phyloP scores from a whole-genome alignment of 2,329 filamentous ascomycete genomes.

The Botrytis cinerea region DNA sequence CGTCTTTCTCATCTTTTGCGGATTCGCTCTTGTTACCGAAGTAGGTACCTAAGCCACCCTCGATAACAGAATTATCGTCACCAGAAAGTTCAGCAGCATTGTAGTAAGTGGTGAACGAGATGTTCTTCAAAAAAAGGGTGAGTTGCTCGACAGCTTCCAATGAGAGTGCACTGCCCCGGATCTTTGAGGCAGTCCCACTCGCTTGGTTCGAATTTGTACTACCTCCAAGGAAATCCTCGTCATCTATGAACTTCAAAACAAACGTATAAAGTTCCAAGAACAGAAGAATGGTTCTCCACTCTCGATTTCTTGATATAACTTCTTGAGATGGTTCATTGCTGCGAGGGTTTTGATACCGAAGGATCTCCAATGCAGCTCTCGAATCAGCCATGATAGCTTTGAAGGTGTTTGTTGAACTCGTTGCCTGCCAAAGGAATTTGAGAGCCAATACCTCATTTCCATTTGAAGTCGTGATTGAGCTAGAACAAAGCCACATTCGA shows the following conservation, averaged over 20 bases:
- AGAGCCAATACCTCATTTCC: slow-evolving; percentile 61
- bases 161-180: slow-evolving; percentile 66
- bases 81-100: slow-evolving; percentile 67
- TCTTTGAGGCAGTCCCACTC: slow-evolving; percentile 49
- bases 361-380: slow-evolving; percentile 57
- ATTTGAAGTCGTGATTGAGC: slow-evolving; percentile 45
- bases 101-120: slow-evolving; percentile 88
- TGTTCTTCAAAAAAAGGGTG: slow-evolving; percentile 83
- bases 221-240: slow-evolving; percentile 86
- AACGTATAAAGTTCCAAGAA: slow-evolving; percentile 96
- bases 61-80: slow-evolving; percentile 43
- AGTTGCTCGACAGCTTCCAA: slow-evolving; percentile 71
- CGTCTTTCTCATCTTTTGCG: slow-evolving; percentile 29
- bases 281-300: slow-evolving; percentile 87
- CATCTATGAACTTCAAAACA: slow-evolving; percentile 87
- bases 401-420: slow-evolving; percentile 59
- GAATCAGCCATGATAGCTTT: slow-evolving; percentile 57
- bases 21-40: slow-evolving; percentile 42
- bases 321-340: slow-evolving; percentile 20
- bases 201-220: slow-evolving; percentile 46
- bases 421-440: slow-evolving; percentile 81
- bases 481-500: slow-evolving; percentile 88
- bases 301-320: slow-evolving; percentile 44
- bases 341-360: slow-evolving; percentile 35
- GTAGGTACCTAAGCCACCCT: slow-evolving; percentile 49